These are phyloP conservation scores for Pythium sukuiense DNA, from an alignment of 352 stramenopile species.

Conservation along the genomic window DNA sequence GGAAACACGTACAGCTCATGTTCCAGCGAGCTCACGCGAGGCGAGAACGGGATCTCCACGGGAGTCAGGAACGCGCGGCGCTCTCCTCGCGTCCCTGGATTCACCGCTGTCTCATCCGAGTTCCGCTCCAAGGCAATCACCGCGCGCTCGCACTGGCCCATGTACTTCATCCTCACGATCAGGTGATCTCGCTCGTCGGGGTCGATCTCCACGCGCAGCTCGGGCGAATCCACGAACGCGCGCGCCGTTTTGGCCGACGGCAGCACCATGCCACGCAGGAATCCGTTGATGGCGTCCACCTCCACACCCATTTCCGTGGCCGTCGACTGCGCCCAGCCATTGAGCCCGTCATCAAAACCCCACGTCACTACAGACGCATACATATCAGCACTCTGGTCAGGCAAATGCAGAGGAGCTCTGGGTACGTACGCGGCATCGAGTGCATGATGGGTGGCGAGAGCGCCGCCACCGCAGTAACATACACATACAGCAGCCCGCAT, in stretches of 20 bases:
- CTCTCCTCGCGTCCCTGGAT: slow-evolving; percentile 30
- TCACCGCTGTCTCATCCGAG: slow-evolving; percentile 31
- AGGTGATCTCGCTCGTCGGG: slow-evolving; percentile 48
- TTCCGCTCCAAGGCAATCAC: slow-evolving; percentile 56
- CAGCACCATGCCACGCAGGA: slow-evolving; percentile 46
- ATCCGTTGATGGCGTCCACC: slow-evolving; percentile 47
- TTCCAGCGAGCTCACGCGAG: slow-evolving; percentile 27
- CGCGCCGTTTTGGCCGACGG: slow-evolving; percentile 30
- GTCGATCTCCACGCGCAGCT: slow-evolving; percentile 55
- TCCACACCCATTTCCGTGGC: slow-evolving; percentile 68
- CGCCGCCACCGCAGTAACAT: neutral
- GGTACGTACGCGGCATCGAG: slow-evolving; percentile 38
- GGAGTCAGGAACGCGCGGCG: slow-evolving; percentile 42
- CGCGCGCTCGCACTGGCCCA: slow-evolving; percentile 54
- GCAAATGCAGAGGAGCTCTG: too few relatives aligned
- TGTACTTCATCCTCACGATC: slow-evolving; percentile 62
- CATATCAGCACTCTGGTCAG: neutral
- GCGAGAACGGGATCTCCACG: slow-evolving; percentile 56
- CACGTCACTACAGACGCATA: slow-evolving; percentile 45
- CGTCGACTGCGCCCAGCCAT: slow-evolving; percentile 61
- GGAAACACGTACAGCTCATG: slow-evolving; percentile 64
- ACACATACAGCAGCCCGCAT: neutral
- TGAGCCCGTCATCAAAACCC: slow-evolving; percentile 59
- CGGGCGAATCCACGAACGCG: slow-evolving; percentile 62
- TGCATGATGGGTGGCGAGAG: slow-evolving; percentile 34